These are phyloP conservation scores for Nicotiana otophora DNA, from an alignment of 257 asterid genomes.

Conservation along the genomic window DNA sequence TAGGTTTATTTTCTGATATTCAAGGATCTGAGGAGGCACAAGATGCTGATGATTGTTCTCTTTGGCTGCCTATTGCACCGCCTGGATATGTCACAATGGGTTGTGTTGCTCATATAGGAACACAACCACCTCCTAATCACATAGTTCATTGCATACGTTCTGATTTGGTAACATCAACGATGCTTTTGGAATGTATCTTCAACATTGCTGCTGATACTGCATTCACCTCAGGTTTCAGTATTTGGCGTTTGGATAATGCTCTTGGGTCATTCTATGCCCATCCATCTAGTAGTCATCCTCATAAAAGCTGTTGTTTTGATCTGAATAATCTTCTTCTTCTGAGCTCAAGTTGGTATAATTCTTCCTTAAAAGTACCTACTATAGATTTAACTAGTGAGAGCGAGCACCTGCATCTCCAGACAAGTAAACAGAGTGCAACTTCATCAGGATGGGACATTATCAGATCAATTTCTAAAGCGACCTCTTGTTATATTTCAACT, in stretches of 20 bases:
- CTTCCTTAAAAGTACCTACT: conserved; percentile 49
- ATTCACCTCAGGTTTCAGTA: conserved; percentile 72
- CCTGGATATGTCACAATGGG: conserved; percentile 91
- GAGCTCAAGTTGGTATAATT: conserved; percentile 58
- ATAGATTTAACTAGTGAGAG: conserved; percentile 36
- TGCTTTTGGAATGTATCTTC: conserved; percentile 62
- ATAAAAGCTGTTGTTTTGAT: conserved; percentile 61
- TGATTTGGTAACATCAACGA: conserved; percentile 81
- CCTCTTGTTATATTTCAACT: conserved; percentile 59
- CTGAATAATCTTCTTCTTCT: conserved; percentile 77
- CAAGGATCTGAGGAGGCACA: conserved; percentile 42
- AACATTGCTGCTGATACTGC: conserved; percentile 44
- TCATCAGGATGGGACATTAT: conserved; percentile 93
- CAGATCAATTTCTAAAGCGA: conserved; percentile 75
- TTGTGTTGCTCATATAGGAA: conserved; percentile 84
- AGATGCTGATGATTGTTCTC: conserved; percentile 58
- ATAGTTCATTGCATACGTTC: conserved; percentile 85
- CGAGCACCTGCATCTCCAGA: conserved; percentile 32
- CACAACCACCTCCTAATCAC: conserved; percentile 85
- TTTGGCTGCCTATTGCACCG: conserved; percentile 95
- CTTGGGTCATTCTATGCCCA: conserved; percentile 87
- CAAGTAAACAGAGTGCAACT: conserved; percentile 41
- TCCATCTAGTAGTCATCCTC: conserved; percentile 52
- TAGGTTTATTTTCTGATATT: conserved; percentile 58
- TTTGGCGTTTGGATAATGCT: conserved; percentile 92